Conservation (phyloP, 495 filamentous ascomycete species). For the Neurospora africana region DNA sequence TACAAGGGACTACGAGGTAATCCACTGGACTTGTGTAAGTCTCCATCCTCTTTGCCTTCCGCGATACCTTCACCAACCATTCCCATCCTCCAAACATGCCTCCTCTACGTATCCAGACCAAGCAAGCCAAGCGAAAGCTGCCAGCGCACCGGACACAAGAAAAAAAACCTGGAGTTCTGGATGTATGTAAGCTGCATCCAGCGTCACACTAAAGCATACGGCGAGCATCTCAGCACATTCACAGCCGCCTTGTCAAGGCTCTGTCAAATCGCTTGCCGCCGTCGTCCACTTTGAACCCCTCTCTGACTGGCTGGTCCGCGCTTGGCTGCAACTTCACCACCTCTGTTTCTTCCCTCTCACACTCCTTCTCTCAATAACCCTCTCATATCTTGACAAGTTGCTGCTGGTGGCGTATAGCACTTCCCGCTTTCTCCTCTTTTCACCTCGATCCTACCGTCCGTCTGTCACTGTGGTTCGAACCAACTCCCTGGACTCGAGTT, state of each 20-base stretch:
- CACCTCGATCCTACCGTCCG: background rate
- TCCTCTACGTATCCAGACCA: background rate
- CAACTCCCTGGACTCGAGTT: background rate
- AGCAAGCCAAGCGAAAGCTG: background rate
- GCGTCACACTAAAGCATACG: conserved; percentile 22
- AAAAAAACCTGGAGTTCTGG: background rate
- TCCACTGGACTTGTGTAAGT: background rate
- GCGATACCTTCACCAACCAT: background rate
- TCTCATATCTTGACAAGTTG: background rate
- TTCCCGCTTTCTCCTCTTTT: background rate
- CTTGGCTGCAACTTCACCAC: background rate
- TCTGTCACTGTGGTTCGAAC: background rate
- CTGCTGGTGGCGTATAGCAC: background rate
- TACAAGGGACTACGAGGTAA: background rate
- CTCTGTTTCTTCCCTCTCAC: background rate
- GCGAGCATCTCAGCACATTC: conserved; percentile 23
- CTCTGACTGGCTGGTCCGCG: conserved; percentile 12
- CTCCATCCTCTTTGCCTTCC: background rate
- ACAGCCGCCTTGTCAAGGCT: conserved; percentile 20
- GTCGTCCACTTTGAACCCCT: conserved; percentile 17
- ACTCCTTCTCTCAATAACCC: background rate
- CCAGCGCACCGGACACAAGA: background rate
- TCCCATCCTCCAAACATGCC: background rate
- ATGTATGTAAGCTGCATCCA: conserved; percentile 16
- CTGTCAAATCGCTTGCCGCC: conserved; percentile 27